Percentiles rank a stretch among this genome's conserved stretches.
Conservation (phyloP, 2,329 filamentous ascomycete species). For the Paracorniculantispora psalliotae region DNA sequence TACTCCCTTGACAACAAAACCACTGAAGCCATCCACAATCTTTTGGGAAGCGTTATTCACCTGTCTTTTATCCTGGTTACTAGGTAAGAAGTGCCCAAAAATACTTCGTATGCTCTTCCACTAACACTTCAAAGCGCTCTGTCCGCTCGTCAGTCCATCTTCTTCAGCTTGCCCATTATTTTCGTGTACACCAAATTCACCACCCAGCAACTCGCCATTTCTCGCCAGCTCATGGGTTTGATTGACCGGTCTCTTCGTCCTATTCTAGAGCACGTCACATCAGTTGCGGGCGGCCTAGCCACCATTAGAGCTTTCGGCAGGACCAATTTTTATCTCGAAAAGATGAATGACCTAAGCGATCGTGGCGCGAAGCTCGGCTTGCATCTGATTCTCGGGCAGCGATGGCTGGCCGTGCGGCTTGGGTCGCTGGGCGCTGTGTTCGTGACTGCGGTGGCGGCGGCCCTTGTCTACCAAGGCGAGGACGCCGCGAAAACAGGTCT, state of each 20-base stretch:
- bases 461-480: background rate
- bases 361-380: slow-evolving; percentile 2
- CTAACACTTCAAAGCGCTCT: background rate
- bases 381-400: slow-evolving; percentile 6
- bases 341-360: slow-evolving; percentile 3
- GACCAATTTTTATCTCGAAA: background rate
- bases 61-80: background rate
- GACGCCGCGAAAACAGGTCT: slow-evolving; percentile 10
- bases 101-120: background rate
- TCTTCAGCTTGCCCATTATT: background rate
- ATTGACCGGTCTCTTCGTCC: slow-evolving; percentile 5
- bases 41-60: background rate
- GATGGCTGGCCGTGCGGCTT: slow-evolving; percentile 7
- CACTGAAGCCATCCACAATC: background rate
- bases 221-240: background rate
- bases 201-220: background rate
- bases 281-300: background rate
- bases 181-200: background rate
- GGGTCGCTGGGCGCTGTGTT: slow-evolving; percentile 8
- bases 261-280: slow-evolving; percentile 1
- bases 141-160: background rate
- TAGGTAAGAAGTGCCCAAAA: background rate
- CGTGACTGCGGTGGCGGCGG: slow-evolving; percentile 4
- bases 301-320: slow-evolving; percentile 15
- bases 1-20: slow-evolving; percentile 11